phyloP scores from a whole-genome alignment of 192 early-diverging fungal species.

The Chytriomyces sp. region DNA sequence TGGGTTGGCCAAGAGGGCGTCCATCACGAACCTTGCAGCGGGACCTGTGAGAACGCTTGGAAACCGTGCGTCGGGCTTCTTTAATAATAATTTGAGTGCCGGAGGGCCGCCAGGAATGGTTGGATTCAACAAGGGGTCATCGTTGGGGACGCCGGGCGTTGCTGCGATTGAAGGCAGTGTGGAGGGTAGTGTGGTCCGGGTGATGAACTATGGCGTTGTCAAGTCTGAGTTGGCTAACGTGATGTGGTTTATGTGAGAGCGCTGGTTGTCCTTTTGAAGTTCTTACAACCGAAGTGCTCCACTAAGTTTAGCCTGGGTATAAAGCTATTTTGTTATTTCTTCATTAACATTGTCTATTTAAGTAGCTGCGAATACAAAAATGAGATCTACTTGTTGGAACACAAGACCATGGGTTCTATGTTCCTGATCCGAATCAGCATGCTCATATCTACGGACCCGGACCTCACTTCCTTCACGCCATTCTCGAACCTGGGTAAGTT shows the following conservation, averaged over 20 bases:
- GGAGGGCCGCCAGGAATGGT: constrained; percentile 9
- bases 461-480: too few species aligned
- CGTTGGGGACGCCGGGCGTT: not conserved
- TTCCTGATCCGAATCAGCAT: too few species aligned
- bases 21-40: constrained; percentile 20
- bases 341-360: too few species aligned
- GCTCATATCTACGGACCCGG: too few species aligned
- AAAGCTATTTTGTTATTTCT: too few species aligned
- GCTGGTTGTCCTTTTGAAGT: too few species aligned
- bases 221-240: constrained; percentile 56
- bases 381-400: too few species aligned
- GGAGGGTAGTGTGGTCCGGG: constrained; percentile 14
- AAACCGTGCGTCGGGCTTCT: constrained; percentile 17
- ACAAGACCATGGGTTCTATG: too few species aligned
- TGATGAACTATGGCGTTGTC: constrained; percentile 54
- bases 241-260: constrained; percentile 61
- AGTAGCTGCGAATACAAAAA: too few species aligned
- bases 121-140: constrained; percentile 18
- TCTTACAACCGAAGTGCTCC: too few species aligned
- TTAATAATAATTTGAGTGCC: constrained; percentile 1
- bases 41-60: constrained; percentile 20
- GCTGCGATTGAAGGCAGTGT: not conserved
- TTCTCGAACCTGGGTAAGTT: too few species aligned
- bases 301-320: too few species aligned
- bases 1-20: constrained; percentile 20